Evolutionary conservation across 1,139 yeast species (phyloP).

Genomic region (Kurtzmaniella quercitrusa): DNA sequence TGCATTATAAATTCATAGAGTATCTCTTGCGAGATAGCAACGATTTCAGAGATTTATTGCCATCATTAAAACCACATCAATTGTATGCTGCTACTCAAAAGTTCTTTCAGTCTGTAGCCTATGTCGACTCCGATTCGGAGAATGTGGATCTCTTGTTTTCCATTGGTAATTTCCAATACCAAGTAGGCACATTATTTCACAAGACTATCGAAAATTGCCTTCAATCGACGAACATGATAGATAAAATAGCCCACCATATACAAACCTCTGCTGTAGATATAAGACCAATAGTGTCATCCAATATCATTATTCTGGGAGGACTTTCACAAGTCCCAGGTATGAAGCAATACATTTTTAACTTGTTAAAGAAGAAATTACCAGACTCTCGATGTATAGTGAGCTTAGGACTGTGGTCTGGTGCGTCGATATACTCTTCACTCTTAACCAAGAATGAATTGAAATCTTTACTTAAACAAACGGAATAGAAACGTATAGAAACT

Average conservation of each 20-base stretch:
- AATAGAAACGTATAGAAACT: no score
- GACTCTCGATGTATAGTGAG: not conserved
- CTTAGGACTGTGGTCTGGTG: constrained; percentile 7
- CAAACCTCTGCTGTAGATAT: constrained; percentile 2
- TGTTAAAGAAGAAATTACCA: not conserved
- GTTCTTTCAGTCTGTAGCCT: not conserved
- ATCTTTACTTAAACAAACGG: not conserved
- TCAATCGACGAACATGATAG: not conserved
- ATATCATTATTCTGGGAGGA: constrained; percentile 6
- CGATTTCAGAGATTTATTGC: not conserved
- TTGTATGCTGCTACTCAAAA: not conserved
- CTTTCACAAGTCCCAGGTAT: constrained; percentile 6
- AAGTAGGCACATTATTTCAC: not conserved
- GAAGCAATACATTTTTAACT: constrained; percentile 1
- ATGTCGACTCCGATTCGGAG: not conserved
- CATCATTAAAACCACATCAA: not conserved
- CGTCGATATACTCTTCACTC: constrained; percentile 5
- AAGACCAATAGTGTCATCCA: constrained; percentile 1
- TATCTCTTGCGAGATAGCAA: not conserved
- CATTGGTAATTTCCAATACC: not conserved
- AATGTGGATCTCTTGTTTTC: not conserved
- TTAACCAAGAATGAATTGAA: constrained; percentile 3
- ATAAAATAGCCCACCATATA: not conserved
- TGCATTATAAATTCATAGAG: constrained; percentile 6
- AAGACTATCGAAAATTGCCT: not conserved